Evolutionary conservation across 2,329 filamentous ascomycete species (phyloP).

Genomic region (Pseudofabraea citricarpa): DNA sequence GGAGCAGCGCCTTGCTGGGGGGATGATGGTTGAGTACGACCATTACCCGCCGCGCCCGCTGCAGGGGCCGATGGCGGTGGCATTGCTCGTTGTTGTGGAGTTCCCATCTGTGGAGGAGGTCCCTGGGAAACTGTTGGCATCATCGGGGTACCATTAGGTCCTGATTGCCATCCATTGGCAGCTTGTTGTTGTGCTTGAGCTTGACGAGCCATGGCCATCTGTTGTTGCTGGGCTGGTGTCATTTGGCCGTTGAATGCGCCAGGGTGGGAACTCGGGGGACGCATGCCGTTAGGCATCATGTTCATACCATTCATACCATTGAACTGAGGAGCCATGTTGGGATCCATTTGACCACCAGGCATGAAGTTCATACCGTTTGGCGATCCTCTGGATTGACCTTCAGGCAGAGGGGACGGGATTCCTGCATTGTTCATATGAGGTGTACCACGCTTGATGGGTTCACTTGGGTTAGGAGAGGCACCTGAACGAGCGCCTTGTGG

Average conservation of each 20-base stretch:
- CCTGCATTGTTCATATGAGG: conserved; percentile 67
- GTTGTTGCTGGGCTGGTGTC: conserved; percentile 52
- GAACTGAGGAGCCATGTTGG: conserved; percentile 53
- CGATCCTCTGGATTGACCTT: conserved; percentile 64
- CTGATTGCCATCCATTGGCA: conserved; percentile 25
- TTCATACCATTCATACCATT: conserved; percentile 46
- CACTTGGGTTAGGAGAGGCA: conserved; percentile 71
- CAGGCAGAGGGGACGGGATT: conserved; percentile 67
- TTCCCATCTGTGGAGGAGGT: conserved; percentile 41
- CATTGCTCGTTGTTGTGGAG: conserved; percentile 69
- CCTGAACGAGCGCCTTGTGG: conserved; percentile 62
- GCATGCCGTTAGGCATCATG: conserved; percentile 63
- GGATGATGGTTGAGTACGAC: conserved; percentile 54
- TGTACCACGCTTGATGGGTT: conserved; percentile 75
- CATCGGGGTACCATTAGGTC: conserved; percentile 35
- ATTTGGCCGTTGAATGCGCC: conserved; percentile 50
- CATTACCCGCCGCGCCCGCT: conserved; percentile 43
- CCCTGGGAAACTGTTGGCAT: conserved; percentile 41
- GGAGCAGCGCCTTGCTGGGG: conserved; percentile 63
- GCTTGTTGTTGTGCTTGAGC: conserved; percentile 30
- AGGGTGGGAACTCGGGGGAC: conserved; percentile 65
- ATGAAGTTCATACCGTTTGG: conserved; percentile 58
- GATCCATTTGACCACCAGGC: conserved; percentile 50
- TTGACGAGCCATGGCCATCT: conserved; percentile 45
- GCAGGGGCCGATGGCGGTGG: conserved; percentile 59